Base-by-base conservation (phyloP, 495 filamentous ascomycete genomes). In the Tricharina praecox region DNA sequence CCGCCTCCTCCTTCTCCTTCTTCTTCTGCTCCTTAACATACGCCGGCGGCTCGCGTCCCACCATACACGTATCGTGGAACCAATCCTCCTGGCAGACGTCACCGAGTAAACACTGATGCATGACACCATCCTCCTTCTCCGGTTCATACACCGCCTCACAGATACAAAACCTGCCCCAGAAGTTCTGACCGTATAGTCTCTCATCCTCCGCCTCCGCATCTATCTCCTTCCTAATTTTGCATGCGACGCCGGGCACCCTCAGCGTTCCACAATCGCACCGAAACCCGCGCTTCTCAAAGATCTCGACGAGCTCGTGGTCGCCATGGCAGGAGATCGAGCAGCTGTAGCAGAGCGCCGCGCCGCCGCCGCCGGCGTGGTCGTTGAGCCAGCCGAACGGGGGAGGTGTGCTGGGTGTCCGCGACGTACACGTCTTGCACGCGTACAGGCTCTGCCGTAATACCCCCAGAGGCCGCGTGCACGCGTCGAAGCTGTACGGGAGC, bases 311-410 rank as follows among this genome's bases (percentile, higher is more conserved):
- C 3, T 74, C 81, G 58, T 96, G 92, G 59, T 95, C 86, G 45
- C 90, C 86, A 54, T 99, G 90, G 62, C 90, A 99, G 53, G 85
- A 77, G 28, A 99, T 90, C 15, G 85, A 93, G 68, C 90, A 99
- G 19, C 85, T 81, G 57, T 97, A 97, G 67, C 90, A 97, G 49
- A 97, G 77, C 18, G 77, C 90, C 5, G 87, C 90, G 3, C n/a
- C 72, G 54, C 48, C 55, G 11, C 38, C 90, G 3, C n/a, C 72
- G 54, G 47, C 55, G 11, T 41, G 26, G 30, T 23, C 1, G 15
- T 20, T 11, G 1, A 26, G 13, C 16, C 36, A 24, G 2, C 44
- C 35, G 21, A 59, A 59, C 8, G n/a, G 24, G 0, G 56, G 56
- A 5, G 40, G 32, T 4, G 76, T 74, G 43, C 73, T 67, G 3